Evolutionary conservation across 2,329 filamentous ascomycete genomes (phyloP), one percentile per base, ranked within the genome.

Genomic region (Coniella lustricola): DNA sequence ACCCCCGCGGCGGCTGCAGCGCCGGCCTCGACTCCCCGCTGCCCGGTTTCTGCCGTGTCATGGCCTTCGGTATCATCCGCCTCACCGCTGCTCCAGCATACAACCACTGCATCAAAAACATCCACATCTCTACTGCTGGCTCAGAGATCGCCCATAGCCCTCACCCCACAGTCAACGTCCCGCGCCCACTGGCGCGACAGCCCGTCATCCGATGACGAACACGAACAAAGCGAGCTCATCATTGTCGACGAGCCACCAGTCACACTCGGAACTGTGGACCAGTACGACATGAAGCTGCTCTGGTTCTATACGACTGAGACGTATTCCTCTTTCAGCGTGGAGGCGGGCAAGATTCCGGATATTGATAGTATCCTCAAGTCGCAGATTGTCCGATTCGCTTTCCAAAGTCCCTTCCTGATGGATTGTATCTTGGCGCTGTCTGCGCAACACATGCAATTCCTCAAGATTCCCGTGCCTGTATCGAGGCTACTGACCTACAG

Each of bases 241-340:
- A 39, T 64, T 17, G 42, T 65, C 36, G 49, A 57, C 9, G 65
- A 71, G 49, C 69, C 68, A 9, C 49, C 67, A 9, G 68, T 66
- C 50, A 55, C 59, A 9, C 63, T 70, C 1, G 49, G 51, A 1
- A 60, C 59, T 12, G 59, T 66, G 44, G 62, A 68, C 35, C 62
- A 66, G 29, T 54, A 63, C 21, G 75, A 79, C 51, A 74, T 80
- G 72, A 72, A 69, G 53, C 67, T 79, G 35, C 57, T 80, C 7
- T 79, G 75, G 75, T 76, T 76, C 56, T 80, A 76, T 56, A 73
- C 72, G 12, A 65, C 64, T 8, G 59, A 68, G 29, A 74, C 73
- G 8, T 74, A 64, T 54, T 51, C 61, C 3, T 72, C 72, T 13
- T 76, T 79, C 57, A 66, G 71, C 13, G 60, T 72, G 22, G 60